Evolutionary conservation across 2,329 filamentous ascomycete species (phyloP).

Genomic region (Rutstroemia sp.): DNA sequence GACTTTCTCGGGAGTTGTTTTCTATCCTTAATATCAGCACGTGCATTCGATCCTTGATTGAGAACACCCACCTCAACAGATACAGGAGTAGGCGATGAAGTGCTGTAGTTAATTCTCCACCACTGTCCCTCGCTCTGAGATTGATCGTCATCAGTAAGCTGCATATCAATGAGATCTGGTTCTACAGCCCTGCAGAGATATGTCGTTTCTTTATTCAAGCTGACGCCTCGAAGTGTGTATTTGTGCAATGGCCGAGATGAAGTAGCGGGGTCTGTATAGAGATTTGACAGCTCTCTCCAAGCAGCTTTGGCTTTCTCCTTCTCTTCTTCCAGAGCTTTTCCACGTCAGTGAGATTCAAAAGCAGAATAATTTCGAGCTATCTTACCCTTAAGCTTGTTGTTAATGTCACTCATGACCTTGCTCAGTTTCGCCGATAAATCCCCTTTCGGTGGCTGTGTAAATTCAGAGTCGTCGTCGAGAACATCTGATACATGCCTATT

Average conservation of each 20-base stretch:
- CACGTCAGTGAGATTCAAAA: constrained; percentile 13
- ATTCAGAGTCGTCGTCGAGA: background rate
- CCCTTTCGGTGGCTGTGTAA: constrained; percentile 9
- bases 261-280: constrained; percentile 29
- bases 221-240: constrained; percentile 46
- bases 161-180: constrained; percentile 37
- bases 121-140: constrained; percentile 39
- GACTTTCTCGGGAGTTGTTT: constrained; percentile 39
- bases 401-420: constrained; percentile 26
- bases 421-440: constrained; percentile 23
- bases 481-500: background rate
- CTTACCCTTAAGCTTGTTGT: constrained; percentile 27
- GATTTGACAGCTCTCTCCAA: constrained; percentile 33
- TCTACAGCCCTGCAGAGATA: constrained; percentile 43
- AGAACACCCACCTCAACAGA: constrained; percentile 40
- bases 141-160: constrained; percentile 28
- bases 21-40: constrained; percentile 31
- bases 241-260: constrained; percentile 26
- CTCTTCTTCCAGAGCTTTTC: constrained; percentile 23
- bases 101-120: constrained; percentile 45
- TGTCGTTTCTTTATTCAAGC: constrained; percentile 38
- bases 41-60: background rate
- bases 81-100: constrained; percentile 35
- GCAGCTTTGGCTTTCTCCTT: constrained; percentile 25
- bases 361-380: background rate